Base-by-base conservation (phyloP, 73 alveolate species). In the Diophrys sp. region DNA sequence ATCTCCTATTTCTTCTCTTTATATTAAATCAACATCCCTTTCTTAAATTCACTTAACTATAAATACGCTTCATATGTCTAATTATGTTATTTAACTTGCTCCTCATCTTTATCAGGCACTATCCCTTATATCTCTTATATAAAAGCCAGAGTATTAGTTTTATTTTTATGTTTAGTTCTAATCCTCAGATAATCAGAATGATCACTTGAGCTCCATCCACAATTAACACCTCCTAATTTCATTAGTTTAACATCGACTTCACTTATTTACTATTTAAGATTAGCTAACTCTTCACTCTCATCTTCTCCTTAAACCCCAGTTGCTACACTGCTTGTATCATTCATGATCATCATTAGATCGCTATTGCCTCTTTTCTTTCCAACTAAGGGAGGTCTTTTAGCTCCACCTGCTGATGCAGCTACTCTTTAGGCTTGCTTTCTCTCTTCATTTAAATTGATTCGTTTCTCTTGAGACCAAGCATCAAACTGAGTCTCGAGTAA, bases 131-230 rank as follows among this genome's bases (percentile, higher is more conserved):
- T n/a, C n/a, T n/a, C n/a, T n/a, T n/a, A n/a, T n/a, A n/a, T n/a
- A n/a, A n/a, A n/a, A n/a, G n/a, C n/a, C n/a, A n/a, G 54, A 1
- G 90, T 82, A 5, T n/a, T 26, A 27, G 71, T 23, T 66, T 82
- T 82, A 31, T 34, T 31, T n/a, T 82, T 29, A 73, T 82, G 90
- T 56, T 71, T 82, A 0, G 81, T 68, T 27, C 90, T 55, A 18
- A 82, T 57, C 25, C 81, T 29, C 14, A 82, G 54, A 56, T 56
- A 82, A 30, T 82, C 90, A 31, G 56, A 29, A 56, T 82, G 80
- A 55, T 82, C 90, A 2, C 76, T 75, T 26, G 67, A 69, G 26
- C 29, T 70, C 90, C 90, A 82, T 1, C 90, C 90, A 66, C 90
- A 82, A 34, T 57, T 82, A n/a, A 82, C n/a, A 1, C 90, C 90